Percentiles rank a stretch among this genome's conserved stretches.
Evolutionary conservation across 2,329 filamentous ascomycete genomes (phyloP).

Genomic region (Alternaria rosae): DNA sequence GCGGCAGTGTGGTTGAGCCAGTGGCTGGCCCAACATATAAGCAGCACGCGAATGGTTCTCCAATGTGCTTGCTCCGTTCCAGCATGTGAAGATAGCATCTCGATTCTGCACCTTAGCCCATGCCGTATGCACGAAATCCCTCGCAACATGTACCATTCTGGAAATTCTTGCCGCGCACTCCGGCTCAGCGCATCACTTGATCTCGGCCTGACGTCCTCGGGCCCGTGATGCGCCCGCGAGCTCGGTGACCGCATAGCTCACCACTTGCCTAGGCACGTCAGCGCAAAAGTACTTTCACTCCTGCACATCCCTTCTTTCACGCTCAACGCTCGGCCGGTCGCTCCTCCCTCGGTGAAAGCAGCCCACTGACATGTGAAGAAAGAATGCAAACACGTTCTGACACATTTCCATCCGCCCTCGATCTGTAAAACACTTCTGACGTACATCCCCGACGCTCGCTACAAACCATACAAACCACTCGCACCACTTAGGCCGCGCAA

Average conservation of each 20-base stretch:
- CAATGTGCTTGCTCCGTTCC: not conserved
- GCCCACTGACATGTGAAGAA: slow-evolving; percentile 20
- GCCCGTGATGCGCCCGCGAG: slow-evolving; percentile 15
- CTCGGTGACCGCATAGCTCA: slow-evolving; percentile 19
- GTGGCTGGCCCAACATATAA: slow-evolving; percentile 14
- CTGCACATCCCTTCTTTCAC: not conserved
- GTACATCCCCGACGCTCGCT: not conserved
- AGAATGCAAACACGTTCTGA: not conserved
- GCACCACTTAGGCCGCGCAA: not conserved
- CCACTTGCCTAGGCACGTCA: slow-evolving; percentile 1
- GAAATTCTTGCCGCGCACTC: slow-evolving; percentile 22
- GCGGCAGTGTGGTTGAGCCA: slow-evolving; percentile 2
- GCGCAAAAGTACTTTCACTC: slow-evolving; percentile 4
- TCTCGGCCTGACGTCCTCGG: slow-evolving; percentile 19
- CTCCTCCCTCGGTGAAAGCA: not conserved
- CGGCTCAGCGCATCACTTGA: slow-evolving; percentile 32
- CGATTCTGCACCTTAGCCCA: not conserved
- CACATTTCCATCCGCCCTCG: not conserved
- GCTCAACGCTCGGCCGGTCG: not conserved
- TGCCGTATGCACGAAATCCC: not conserved
- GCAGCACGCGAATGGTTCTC: not conserved
- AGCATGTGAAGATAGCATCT: slow-evolving; percentile 14
- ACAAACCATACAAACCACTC: not conserved
- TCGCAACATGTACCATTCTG: not conserved
- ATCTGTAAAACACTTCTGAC: slow-evolving; percentile 9